phyloP scores from a whole-genome alignment of 2,329 filamentous ascomycete species.

The Ceratocystis destructans region DNA sequence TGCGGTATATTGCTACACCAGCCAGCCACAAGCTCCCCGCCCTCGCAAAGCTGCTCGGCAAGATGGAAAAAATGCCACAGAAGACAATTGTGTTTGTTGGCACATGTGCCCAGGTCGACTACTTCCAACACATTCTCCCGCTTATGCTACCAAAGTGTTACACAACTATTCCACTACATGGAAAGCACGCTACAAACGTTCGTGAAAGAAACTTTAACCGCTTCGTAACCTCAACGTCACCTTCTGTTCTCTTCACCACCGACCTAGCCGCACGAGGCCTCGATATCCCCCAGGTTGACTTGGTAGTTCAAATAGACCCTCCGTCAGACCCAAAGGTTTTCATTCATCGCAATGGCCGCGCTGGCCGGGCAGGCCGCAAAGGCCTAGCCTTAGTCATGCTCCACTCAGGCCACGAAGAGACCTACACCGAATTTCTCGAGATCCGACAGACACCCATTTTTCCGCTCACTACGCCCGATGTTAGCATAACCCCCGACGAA shows the following conservation, averaged over 20 bases:
- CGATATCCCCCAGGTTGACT: conserved; percentile 81
- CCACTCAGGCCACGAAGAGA: conserved; percentile 72
- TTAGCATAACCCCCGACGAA: conserved; percentile 48
- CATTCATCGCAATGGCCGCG: conserved; percentile 81
- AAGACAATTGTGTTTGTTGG: conserved; percentile 86
- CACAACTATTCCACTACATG: conserved; percentile 68
- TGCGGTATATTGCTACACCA: conserved; percentile 66
- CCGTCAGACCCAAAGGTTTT: conserved; percentile 60
- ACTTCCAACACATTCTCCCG: conserved; percentile 72
- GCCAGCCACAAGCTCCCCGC: conserved; percentile 70
- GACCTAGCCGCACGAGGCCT: conserved; percentile 83
- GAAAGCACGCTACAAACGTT: conserved; percentile 79
- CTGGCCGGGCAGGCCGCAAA: conserved; percentile 74
- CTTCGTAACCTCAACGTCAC: conserved; percentile 61
- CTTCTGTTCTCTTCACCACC: conserved; percentile 77
- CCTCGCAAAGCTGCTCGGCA: conserved; percentile 54
- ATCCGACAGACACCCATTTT: conserved; percentile 75
- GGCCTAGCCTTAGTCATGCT: conserved; percentile 79
- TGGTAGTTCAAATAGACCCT: conserved; percentile 61
- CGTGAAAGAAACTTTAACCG: conserved; percentile 75
- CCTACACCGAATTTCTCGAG: conserved; percentile 76
- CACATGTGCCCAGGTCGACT: conserved; percentile 88
- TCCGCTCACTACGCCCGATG: conserved; percentile 42
- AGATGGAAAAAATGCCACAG: conserved; percentile 59
- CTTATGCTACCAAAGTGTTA: conserved; percentile 55